Conservation (phyloP, 805 yeast genomes). For the Kodamaea laetipori region DNA sequence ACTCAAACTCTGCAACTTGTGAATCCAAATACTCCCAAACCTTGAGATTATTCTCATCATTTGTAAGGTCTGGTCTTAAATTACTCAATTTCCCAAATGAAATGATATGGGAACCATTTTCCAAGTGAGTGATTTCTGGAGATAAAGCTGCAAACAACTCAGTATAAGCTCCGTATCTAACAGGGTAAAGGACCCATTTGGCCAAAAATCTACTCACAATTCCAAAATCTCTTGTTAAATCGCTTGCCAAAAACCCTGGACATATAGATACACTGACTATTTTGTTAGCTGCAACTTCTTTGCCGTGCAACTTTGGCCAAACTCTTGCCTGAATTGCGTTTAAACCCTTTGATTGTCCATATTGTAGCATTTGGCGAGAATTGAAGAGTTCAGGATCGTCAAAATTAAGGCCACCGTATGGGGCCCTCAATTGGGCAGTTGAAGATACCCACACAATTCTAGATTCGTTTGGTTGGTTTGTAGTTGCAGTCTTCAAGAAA, state of each 20-base stretch:
- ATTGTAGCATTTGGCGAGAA: constrained; percentile 25
- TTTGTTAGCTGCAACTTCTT: constrained; percentile 18
- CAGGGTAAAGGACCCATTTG: constrained; percentile 17
- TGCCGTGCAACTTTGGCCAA: constrained; percentile 35
- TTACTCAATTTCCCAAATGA: constrained; percentile 38
- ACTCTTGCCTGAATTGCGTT: constrained; percentile 35
- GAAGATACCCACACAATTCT: constrained; percentile 52
- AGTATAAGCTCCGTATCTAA: constrained; percentile 45
- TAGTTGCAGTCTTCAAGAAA: constrained; percentile 33
- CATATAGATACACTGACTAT: constrained; percentile 38
- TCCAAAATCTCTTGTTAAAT: constrained; percentile 29
- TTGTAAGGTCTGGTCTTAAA: constrained; percentile 37
- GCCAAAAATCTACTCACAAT: constrained; percentile 4
- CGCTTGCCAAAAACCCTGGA: constrained; percentile 44
- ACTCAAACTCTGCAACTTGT: too few relatives aligned
- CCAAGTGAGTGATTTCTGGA: constrained; percentile 35
- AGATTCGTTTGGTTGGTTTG: constrained; percentile 24
- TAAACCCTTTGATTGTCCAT: constrained; percentile 49
- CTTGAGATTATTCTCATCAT: constrained; percentile 32
- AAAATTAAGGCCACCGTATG: constrained; percentile 35
- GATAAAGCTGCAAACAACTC: constrained; percentile 46
- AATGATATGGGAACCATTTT: constrained; percentile 37
- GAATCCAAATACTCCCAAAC: constrained; percentile 39
- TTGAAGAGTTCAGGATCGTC: constrained; percentile 22
- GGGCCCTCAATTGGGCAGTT: constrained; percentile 31